phyloP scores from a whole-genome alignment of 768 basidiomycete genomes.

The Suillus bovinus region DNA sequence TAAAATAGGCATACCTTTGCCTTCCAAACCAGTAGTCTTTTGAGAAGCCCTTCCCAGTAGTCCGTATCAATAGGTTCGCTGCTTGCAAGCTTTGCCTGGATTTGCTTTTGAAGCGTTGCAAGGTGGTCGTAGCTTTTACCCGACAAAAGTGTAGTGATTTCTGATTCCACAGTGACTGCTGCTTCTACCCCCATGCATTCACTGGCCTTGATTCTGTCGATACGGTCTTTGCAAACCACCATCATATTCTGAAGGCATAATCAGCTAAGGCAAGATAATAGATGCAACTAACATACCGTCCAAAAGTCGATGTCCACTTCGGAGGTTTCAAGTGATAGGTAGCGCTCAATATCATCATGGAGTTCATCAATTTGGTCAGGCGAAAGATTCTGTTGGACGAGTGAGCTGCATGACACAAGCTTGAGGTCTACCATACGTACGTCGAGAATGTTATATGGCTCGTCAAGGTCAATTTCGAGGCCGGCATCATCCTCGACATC shows the following conservation, averaged over 20 bases:
- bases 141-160: conserved; percentile 77
- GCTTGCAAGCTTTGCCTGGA: conserved; percentile 85
- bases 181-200: conserved; percentile 67
- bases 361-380: conserved; percentile 89
- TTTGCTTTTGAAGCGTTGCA: conserved; percentile 75
- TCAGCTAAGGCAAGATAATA: conserved; percentile 9
- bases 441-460: conserved; percentile 97
- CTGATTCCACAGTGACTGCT: conserved; percentile 79
- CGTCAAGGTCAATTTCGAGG: conserved; percentile 96
- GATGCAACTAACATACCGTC: conserved; percentile 60
- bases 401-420: conserved; percentile 7
- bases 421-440: conserved; percentile 45
- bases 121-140: conserved; percentile 90
- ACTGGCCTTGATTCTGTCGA: conserved; percentile 71
- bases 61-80: conserved; percentile 96
- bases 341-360: conserved; percentile 92
- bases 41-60: conserved; percentile 94
- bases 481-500: conserved; percentile 83
- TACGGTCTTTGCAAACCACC: conserved; percentile 89
- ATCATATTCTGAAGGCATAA: conserved; percentile 78
- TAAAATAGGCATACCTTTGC: conserved; percentile 65
- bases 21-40: conserved; percentile 95
- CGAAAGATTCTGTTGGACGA: conserved; percentile 67
- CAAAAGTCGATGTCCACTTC: conserved; percentile 94
- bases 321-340: conserved; percentile 81